Conservation (phyloP, 2,329 filamentous ascomycete species). For the Trichoderma oligosporum region DNA sequence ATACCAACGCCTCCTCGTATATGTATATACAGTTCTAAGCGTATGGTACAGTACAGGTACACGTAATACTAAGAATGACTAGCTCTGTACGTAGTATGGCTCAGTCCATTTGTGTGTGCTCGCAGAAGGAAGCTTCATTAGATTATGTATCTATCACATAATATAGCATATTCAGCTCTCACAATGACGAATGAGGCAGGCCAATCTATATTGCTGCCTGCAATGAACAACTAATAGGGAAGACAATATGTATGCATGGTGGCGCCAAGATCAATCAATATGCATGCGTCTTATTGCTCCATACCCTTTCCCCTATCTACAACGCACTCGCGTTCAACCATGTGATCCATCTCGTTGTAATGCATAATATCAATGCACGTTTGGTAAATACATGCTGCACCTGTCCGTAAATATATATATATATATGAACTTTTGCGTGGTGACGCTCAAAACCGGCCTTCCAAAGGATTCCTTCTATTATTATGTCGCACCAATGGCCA, state of each 20-base stretch:
- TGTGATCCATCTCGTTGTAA: neutral
- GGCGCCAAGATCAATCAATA: neutral
- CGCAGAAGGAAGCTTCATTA: too few relatives aligned
- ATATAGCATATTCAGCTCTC: too few relatives aligned
- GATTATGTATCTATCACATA: too few relatives aligned
- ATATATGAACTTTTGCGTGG: neutral
- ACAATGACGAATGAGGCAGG: too few relatives aligned
- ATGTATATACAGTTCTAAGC: too few relatives aligned
- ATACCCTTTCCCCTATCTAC: neutral
- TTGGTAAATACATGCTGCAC: neutral
- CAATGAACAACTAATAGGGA: neutral
- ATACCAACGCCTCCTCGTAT: too few relatives aligned
- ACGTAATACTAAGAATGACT: too few relatives aligned
- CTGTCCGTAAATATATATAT: neutral
- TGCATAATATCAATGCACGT: neutral
- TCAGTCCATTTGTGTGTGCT: too few relatives aligned
- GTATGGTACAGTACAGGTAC: too few relatives aligned
- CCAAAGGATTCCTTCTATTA: neutral
- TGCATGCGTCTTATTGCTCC: neutral
- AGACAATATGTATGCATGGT: neutral
- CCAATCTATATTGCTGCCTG: too few relatives aligned
- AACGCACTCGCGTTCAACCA: neutral
- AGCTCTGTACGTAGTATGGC: too few relatives aligned
- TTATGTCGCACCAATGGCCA: neutral
- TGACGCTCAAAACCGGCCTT: neutral